Base-by-base conservation (phyloP, 2,329 filamentous ascomycete species). In the Didymella keratinophila region DNA sequence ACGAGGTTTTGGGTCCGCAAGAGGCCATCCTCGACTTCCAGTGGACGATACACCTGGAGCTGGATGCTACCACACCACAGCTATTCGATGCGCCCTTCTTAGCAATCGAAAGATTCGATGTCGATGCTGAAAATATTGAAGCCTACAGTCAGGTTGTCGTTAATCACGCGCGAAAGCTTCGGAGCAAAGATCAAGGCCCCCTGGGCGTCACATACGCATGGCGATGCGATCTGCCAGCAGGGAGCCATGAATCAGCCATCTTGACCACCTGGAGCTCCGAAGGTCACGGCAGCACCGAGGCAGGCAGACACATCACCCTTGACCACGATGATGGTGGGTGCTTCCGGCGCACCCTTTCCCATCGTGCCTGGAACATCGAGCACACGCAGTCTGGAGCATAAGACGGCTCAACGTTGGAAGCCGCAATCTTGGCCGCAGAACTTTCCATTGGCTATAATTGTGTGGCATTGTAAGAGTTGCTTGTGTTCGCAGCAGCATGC, bases 1-100 rank as follows among this genome's bases (percentile, higher is more conserved):
- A 67, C 50, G 65, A 71, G 58, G 44, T 73, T 52, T 63, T 75
- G 21, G 68, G 65, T 58, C 61, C 69, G 45, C 69, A 74, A 63
- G 70, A 73, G 37, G 53, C 64, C 12, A 61, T 71, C 52, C 67
- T 74, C 9, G 62, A 71, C 14, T 73, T 75, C 50, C 56, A 64
- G 60, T 74, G 71, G 71, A 65, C 65, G 12, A 44, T 72, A 27
- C 70, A 72, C 44, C 58, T 73, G 56, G 61, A 67, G 36, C 50
- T 73, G 11, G 61, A 68, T 44, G 55, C 52, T 30, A 68, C 66
- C 53, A 46, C 46, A 44, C 62, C 62, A 37, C 61, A 70, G 21
- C 66, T 68, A 20, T 50, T 71, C 30, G 67, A 70, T 25, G 67
- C 68, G 34, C 71, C 70, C 20, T 59, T 72, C 37, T 58, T 73